Base-by-base conservation (phyloP, 192 early-diverging fungal species). In the Backusella liffmaniae region DNA sequence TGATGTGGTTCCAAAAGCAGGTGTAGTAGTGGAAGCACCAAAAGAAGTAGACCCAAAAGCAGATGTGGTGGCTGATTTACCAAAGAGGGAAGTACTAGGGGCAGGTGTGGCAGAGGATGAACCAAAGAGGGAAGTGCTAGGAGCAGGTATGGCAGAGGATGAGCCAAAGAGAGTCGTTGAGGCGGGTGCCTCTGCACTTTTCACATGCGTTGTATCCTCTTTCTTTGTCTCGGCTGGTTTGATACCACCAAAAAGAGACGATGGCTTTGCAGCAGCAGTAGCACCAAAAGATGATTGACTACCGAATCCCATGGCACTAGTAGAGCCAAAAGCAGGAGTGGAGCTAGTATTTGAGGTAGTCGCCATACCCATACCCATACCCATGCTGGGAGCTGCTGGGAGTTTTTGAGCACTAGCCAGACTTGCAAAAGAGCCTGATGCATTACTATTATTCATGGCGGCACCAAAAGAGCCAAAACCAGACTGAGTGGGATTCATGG, bases 321-420 rank as follows among this genome's bases (percentile, higher is more conserved):
- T 71, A 12, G 73, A 42, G 13, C 78, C 79, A 73, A 75, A 77
- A 10, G 76, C 18, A 32, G 71, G 76, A 4, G 74, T 34, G 18
- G 73, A n/a, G 0, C 76, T 13, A 13, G 18, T n/a, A 51, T 16
- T 66, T n/a, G 5, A n/a, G 36, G 59, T 34, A 23, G 66, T 18
- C 34, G 4, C 39, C 15, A 76, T 53, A 26, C 71, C 44, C 36
- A 53, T 66, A 9, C 70, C 37, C 21, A 76, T 66, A 29, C 71
- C 46, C 37, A 56, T 66, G 10, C 62, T 73, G 23, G 59, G 36
- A 35, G 70, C 34, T n/a, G 30, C 34, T 26, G 77, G 41, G 15
- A 67, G 21, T 8, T 73, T 59, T 26, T 67, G 67, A 41, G 66
- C 32, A 13, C 72, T 51, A 21, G 78, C 77, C 44, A 77, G 74